A percentile compares a stretch with the other conserved stretches of the same genome.
phyloP scores from a whole-genome alignment of 179 eudicot genomes.

The Drosera spatulata region DNA sequence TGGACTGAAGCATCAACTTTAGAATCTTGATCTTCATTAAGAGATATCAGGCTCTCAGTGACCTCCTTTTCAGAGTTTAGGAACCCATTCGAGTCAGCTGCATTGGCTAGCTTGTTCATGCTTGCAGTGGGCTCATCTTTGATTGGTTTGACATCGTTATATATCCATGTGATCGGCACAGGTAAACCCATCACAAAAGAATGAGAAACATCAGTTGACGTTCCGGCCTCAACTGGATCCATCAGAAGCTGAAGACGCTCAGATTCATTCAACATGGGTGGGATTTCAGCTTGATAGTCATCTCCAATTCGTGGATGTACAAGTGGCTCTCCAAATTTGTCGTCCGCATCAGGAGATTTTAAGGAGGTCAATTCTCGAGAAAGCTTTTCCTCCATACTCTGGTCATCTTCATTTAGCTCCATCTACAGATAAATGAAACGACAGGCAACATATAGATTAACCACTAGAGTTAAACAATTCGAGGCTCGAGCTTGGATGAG shows the following conservation, averaged over 20 bases:
- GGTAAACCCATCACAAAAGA: constrained; percentile 40
- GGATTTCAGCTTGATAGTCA: constrained; percentile 60
- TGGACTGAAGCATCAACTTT: background rate
- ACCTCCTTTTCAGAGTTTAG: background rate
- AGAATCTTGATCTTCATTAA: background rate
- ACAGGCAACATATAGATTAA: too few species aligned
- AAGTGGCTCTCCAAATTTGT: constrained; percentile 43
- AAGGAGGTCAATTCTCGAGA: constrained; percentile 26
- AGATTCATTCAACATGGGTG: constrained; percentile 25
- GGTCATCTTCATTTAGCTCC: constrained; percentile 37
- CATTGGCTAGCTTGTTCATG: background rate
- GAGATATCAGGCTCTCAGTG: background rate
- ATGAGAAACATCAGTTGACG: constrained; percentile 11
- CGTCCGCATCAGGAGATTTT: constrained; percentile 22
- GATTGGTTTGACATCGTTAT: constrained; percentile 6
- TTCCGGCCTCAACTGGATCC: constrained; percentile 26
- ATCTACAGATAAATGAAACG: constrained; percentile 19
- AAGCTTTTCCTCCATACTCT: constrained; percentile 24
- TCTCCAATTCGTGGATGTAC: constrained; percentile 57
- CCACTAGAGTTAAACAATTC: too few species aligned
- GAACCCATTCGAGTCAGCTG: constrained; percentile 1
- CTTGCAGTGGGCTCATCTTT: constrained; percentile 14
- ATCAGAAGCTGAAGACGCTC: constrained; percentile 19
- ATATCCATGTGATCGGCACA: constrained; percentile 46
- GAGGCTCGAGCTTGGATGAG: too few species aligned